Conservation (phyloP, 306 rosid genomes). For the Citrullus amarus region DNA sequence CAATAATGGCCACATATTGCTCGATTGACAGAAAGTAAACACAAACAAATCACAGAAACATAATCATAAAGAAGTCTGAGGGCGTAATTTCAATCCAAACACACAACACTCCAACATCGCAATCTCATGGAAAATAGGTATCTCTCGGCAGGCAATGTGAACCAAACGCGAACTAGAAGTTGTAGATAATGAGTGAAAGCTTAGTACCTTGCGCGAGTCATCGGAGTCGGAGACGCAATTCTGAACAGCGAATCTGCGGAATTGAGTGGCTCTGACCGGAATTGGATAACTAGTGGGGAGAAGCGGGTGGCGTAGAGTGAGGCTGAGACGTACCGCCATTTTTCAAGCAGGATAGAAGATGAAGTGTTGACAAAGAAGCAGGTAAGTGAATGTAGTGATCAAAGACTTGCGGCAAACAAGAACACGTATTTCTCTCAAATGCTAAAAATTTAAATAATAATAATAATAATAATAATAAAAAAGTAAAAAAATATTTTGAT, state of each 20-base stretch:
- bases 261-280: constrained; percentile 7
- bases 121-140: neutral
- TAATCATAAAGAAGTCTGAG: neutral
- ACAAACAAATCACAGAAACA: neutral
- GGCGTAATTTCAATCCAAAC: neutral
- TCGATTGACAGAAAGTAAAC: neutral
- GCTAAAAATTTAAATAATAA: no score
- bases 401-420: neutral
- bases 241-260: constrained; percentile 26
- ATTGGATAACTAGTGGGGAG: constrained; percentile 16
- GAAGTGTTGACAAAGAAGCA: neutral
- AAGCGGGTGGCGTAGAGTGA: constrained; percentile 24
- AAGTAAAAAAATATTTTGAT: no score
- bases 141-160: neutral
- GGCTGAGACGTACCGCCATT: constrained; percentile 50
- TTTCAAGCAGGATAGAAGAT: neutral
- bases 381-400: neutral
- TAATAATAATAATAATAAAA: no score
- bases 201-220: constrained; percentile 44
- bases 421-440: no score
- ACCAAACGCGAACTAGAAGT: neutral
- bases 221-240: constrained; percentile 18
- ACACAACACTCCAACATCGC: neutral
- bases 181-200: constrained; percentile 2
- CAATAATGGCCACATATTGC: neutral